Conservation (phyloP, 1,284 basidiomycete species). For the Ceratobasidium sp. region DNA sequence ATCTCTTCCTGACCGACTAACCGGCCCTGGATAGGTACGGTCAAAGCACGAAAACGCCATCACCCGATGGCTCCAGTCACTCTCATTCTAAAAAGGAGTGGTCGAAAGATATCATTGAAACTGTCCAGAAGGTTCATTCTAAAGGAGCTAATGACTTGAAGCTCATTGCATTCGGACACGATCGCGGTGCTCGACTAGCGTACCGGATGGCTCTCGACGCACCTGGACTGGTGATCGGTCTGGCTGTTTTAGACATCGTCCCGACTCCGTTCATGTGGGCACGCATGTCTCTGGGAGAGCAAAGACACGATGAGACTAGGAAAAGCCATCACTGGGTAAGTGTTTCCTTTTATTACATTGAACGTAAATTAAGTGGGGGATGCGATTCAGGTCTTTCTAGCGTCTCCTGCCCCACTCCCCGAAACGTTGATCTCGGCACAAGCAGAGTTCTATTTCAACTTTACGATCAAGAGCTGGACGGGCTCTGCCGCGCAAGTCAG, state of each 20-base stretch:
- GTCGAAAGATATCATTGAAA: slow-evolving; percentile 48
- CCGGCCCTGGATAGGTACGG: slow-evolving; percentile 47
- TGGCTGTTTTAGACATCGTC: slow-evolving; percentile 51
- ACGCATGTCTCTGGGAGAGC: slow-evolving; percentile 47
- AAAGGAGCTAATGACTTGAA: slow-evolving; percentile 18
- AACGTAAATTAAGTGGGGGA: background rate
- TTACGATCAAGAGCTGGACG: slow-evolving; percentile 47
- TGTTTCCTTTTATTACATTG: background rate
- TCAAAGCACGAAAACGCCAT: slow-evolving; percentile 48
- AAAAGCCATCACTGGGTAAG: slow-evolving; percentile 50
- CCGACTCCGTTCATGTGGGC: slow-evolving; percentile 50
- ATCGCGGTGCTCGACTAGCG: slow-evolving; percentile 51
- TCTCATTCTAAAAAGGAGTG: slow-evolving; percentile 51
- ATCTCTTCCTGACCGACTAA: background rate
- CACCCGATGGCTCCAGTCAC: slow-evolving; percentile 46
- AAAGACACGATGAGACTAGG: slow-evolving; percentile 48
- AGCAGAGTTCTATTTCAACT: slow-evolving; percentile 48
- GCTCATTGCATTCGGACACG: slow-evolving; percentile 50
- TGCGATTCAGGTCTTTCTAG: slow-evolving; percentile 50
- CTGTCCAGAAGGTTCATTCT: slow-evolving; percentile 46
- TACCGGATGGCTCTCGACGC: slow-evolving; percentile 51
- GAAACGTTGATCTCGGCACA: slow-evolving; percentile 49
- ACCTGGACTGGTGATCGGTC: slow-evolving; percentile 47
- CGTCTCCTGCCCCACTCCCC: slow-evolving; percentile 50
- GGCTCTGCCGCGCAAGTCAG: slow-evolving; percentile 40